Percentiles rank a stretch among this genome's conserved stretches.
These are phyloP conservation scores for Tanozyma kutaoensis DNA, from an alignment of 805 yeast species.

Conservation along the genomic window DNA sequence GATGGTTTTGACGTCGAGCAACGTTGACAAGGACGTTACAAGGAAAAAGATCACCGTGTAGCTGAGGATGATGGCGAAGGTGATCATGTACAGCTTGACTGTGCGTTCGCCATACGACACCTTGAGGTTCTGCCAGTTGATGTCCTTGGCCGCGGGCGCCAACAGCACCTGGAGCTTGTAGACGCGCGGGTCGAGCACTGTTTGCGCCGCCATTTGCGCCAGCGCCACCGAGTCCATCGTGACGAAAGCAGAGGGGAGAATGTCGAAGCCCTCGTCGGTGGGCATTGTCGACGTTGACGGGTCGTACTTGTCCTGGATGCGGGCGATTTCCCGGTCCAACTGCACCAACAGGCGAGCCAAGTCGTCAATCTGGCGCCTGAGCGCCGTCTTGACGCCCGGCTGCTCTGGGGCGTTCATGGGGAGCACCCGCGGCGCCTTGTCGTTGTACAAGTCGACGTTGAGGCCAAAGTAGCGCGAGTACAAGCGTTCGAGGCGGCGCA, in stretches of 20 bases:
- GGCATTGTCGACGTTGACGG: constrained; percentile 12
- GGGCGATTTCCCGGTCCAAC: constrained; percentile 25
- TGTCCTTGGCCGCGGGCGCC: constrained; percentile 36
- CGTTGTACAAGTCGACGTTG: constrained; percentile 24
- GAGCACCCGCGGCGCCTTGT: constrained; percentile 19
- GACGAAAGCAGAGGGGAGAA: constrained; percentile 31
- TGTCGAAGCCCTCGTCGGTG: constrained; percentile 16
- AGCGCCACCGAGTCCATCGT: constrained; percentile 36
- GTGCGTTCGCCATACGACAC: constrained; percentile 25
- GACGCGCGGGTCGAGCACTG: constrained; percentile 31
- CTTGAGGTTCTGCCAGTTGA: constrained; percentile 32
- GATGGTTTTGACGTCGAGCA: constrained; percentile 42
- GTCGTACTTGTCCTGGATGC: constrained; percentile 20
- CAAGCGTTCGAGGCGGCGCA: constrained; percentile 23
- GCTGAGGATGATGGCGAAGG: constrained; percentile 31
- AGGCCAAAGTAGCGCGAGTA: constrained; percentile 31
- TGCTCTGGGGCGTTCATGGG: constrained; percentile 6
- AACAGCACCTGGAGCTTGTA: constrained; percentile 26
- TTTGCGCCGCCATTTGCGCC: constrained; percentile 37
- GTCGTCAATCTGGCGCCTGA: no score
- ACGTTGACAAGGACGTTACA: constrained; percentile 42
- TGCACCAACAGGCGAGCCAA: constrained; percentile 8
- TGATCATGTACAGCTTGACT: constrained; percentile 24
- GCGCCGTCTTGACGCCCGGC: no score
- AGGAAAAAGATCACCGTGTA: constrained; percentile 41